Base-by-base conservation (phyloP, 257 asterid species). In the Solanum okadae region DNA sequence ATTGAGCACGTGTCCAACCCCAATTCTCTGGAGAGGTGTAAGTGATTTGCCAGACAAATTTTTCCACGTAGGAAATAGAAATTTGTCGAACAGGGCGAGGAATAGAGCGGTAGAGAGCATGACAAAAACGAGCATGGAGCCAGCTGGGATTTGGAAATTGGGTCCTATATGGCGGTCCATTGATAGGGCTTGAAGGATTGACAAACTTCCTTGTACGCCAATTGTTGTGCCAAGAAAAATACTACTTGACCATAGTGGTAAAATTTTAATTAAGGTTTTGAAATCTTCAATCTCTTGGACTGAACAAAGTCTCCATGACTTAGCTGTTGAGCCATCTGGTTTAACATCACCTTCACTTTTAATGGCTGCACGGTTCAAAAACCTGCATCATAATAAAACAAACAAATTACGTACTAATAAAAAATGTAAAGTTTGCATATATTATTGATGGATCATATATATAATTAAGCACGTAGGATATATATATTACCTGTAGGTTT, bases 101-200 rank as follows among this genome's bases (percentile, higher is more conserved):
- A 83, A 83, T 37, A 90, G 14, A 22, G 87, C 71, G 27, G 89
- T 65, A 40, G 90, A 88, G 31, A 88, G 2, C 1, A 63, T 34
- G 10, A 83, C 52, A 59, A 88, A 88, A 29, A 88, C 86, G 5
- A n/a, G 12, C 10, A 88, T 70, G 18, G 88, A 78, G 1, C 89
- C 90, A 8, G 90, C 89, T 13, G 90, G 92, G 68, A 88, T 70
- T 65, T 88, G 77, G 89, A 90, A 88, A 85, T 86, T 76, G 65
- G 31, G 85, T 52, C 59, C 59, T 46, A 46, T 46, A 16, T 46
- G 59, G 14, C 59, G 59, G 20, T 46, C 90, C 92, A 90, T 88
- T 49, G 70, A 67, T 31, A 88, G 79, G 46, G 92, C 92, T 84
- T 90, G 90, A 78, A 86, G 87, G 65, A 79, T 9, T 23, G 61